phyloP scores from a whole-genome alignment of 129 eudicot species.

The Silybum marianum region DNA sequence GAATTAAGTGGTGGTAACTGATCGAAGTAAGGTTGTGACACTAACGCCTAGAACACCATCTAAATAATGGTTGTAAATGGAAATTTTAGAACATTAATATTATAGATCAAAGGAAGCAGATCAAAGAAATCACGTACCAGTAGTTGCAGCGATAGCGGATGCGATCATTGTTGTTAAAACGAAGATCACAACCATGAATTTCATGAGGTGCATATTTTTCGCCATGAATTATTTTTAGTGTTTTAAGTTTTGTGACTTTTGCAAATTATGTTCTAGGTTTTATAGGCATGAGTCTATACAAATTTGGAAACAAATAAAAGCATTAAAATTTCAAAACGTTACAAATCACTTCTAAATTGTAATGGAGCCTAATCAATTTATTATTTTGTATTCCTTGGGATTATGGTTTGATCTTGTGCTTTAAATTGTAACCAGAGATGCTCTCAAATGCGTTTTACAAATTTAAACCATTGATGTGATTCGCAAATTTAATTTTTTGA shows the following conservation, averaged over 20 bases:
- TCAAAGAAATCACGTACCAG: neutral
- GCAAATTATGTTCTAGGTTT: neutral
- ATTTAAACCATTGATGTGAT: too few relatives aligned
- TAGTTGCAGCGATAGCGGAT: neutral
- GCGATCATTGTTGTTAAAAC: neutral
- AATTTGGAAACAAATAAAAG: neutral
- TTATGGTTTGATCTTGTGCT: neutral
- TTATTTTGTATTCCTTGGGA: neutral
- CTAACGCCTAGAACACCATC: neutral
- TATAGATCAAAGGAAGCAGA: neutral
- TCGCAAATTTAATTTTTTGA: too few relatives aligned
- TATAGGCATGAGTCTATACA: neutral
- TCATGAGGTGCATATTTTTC: neutral
- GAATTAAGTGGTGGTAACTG: neutral
- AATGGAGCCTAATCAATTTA: too few relatives aligned
- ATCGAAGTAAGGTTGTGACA: too few relatives aligned
- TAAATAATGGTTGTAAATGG: neutral
- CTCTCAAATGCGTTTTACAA: too few relatives aligned
- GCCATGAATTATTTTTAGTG: neutral
- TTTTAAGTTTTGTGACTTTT: neutral
- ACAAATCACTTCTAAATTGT: too few relatives aligned
- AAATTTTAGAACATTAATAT: neutral
- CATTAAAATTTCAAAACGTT: too few relatives aligned
- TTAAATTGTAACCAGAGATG: too few relatives aligned
- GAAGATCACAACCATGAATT: neutral